Conservation (phyloP, 495 filamentous ascomycete species). For the Paragyromitra xinjiangensis region DNA sequence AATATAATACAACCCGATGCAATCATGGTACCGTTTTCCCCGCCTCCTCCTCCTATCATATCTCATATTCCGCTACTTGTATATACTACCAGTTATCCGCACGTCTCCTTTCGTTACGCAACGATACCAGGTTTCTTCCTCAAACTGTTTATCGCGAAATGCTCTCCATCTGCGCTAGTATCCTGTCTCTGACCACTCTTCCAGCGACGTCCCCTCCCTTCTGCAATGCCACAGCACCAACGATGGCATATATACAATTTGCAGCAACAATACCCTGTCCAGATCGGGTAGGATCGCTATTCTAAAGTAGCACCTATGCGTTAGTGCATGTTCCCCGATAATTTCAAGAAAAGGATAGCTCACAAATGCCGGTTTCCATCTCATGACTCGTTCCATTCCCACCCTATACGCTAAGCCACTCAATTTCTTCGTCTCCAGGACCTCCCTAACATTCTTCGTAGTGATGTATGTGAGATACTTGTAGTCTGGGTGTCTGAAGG, state of each 20-base stretch:
- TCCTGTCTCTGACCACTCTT: slow-evolving; percentile 75
- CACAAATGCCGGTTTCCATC: slow-evolving; percentile 89
- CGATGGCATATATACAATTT: slow-evolving; percentile 81
- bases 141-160: background rate
- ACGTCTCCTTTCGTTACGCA: background rate
- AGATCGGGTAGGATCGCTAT: slow-evolving; percentile 72
- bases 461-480: slow-evolving; percentile 75
- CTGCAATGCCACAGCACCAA: slow-evolving; percentile 87
- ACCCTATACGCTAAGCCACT: slow-evolving; percentile 72
- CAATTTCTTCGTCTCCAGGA: slow-evolving; percentile 69
- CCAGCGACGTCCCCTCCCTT: slow-evolving; percentile 82
- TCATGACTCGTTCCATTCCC: slow-evolving; percentile 74
- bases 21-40: slow-evolving; percentile 19
- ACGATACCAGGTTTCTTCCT: background rate
- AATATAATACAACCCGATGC: slow-evolving; percentile 41
- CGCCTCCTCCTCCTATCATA: background rate
- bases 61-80: background rate
- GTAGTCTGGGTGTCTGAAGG: slow-evolving; percentile 77
- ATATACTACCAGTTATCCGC: background rate
- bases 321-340: slow-evolving; percentile 13
- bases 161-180: slow-evolving; percentile 63
- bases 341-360: slow-evolving; percentile 49
- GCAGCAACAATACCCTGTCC: slow-evolving; percentile 76
- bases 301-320: slow-evolving; percentile 62
- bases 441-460: slow-evolving; percentile 63